Evolutionary conservation across 257 asterid species (phyloP).

Genomic region (Salvia rosmarinus): DNA sequence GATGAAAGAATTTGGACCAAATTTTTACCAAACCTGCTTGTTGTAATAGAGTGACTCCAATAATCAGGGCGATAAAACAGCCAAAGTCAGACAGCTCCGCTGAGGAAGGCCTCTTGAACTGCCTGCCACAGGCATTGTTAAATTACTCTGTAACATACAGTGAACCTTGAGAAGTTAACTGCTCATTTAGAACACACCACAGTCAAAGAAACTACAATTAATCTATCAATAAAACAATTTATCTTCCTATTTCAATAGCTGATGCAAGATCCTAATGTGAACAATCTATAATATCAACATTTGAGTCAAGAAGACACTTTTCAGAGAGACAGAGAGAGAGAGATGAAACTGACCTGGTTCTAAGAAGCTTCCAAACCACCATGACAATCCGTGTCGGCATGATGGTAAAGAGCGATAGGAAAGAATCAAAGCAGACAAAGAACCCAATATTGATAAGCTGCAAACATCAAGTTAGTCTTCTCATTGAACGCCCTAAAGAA

Average conservation of each 20-base stretch:
- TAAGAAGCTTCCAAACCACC: slow-evolving; percentile 67
- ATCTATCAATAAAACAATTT: not conserved
- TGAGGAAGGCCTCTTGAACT: slow-evolving; percentile 86
- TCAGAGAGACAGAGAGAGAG: slow-evolving; percentile 35
- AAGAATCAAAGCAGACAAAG: slow-evolving; percentile 94
- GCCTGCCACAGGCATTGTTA: slow-evolving; percentile 92
- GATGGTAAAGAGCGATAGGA: slow-evolving; percentile 87
- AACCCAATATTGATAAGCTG: slow-evolving; percentile 91
- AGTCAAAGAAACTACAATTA: slow-evolving; percentile 10
- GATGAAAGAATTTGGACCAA: slow-evolving; percentile 22
- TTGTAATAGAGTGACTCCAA: slow-evolving; percentile 82
- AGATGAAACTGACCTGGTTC: slow-evolving; percentile 65
- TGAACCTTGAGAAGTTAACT: slow-evolving; percentile 28
- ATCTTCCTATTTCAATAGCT: not conserved
- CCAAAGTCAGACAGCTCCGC: slow-evolving; percentile 93
- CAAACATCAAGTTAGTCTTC: slow-evolving; percentile 37
- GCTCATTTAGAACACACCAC: slow-evolving; percentile 20
- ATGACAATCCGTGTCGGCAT: slow-evolving; percentile 84
- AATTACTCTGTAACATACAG: slow-evolving; percentile 50
- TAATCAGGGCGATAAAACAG: slow-evolving; percentile 66
- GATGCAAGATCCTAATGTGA: slow-evolving; percentile 26
- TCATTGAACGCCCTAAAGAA: slow-evolving; percentile 24
- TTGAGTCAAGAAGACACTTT: slow-evolving; percentile 28
- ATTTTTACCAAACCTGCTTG: slow-evolving; percentile 74
- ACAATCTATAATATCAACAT: not conserved